phyloP scores from a whole-genome alignment of 371 early-diverging fungal genomes.

The Mucor piriformis region DNA sequence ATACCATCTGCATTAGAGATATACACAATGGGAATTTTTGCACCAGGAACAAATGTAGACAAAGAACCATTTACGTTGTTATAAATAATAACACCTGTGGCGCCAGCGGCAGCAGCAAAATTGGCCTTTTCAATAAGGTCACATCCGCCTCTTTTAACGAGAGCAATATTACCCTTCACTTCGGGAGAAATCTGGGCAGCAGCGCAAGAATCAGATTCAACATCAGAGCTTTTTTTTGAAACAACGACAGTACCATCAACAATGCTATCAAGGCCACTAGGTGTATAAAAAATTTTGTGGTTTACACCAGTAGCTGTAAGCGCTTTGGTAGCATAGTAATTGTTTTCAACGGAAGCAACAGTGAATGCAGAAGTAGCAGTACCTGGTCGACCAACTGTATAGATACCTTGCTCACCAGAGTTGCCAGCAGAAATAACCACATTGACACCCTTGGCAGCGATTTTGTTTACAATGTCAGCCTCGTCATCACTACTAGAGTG shows the following conservation, averaged over 20 bases:
- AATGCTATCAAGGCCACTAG: conserved; percentile 1
- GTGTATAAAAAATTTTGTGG: conserved; percentile 13
- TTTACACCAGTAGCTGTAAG: conserved; percentile 26
- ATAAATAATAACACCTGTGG: conserved; percentile 55
- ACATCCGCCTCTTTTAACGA: conserved; percentile 59
- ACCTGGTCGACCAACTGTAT: conserved; percentile 51
- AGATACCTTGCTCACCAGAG: conserved; percentile 57
- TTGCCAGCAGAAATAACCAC: conserved; percentile 68
- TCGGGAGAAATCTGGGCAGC: conserved; percentile 16
- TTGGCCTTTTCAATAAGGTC: conserved; percentile 55
- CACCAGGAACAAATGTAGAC: conserved; percentile 14
- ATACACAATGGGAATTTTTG: conserved; percentile 36
- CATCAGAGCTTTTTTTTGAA: conserved; percentile 16
- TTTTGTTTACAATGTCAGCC: conserved; percentile 26
- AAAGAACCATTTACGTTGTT: conserved; percentile 34
- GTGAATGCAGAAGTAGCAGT: conserved; percentile 53
- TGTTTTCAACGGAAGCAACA: conserved; percentile 65
- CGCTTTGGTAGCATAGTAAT: conserved; percentile 11
- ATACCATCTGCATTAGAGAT: conserved; percentile 35
- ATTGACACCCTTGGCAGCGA: conserved; percentile 27
- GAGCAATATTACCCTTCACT: conserved; percentile 46
- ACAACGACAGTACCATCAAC: conserved; percentile 11
- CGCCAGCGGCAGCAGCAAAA: conserved; percentile 48
- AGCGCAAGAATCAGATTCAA: conserved; percentile 23
- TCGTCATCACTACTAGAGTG: conserved; percentile 36